A percentile compares a stretch with the other conserved stretches of the same genome.
phyloP scores from a whole-genome alignment of 2,329 filamentous ascomycete genomes.

The Penicillium rolfsii region DNA sequence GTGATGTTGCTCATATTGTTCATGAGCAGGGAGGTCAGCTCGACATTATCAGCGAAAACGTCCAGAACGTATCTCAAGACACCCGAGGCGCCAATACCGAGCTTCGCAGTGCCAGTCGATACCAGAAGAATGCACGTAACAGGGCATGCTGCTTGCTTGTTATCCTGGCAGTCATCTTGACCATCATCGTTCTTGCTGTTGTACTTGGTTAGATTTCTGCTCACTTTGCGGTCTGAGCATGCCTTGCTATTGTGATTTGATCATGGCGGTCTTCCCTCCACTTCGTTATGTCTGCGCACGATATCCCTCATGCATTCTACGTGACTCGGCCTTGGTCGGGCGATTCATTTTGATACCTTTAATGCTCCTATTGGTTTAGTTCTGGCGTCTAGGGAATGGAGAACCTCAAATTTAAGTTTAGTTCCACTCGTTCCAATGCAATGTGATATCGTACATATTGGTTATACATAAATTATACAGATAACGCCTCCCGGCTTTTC shows the following conservation, averaged over 20 bases:
- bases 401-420: conserved; percentile 29
- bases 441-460: conserved; percentile 39
- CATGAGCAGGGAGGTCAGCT: conserved; percentile 89
- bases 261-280: conserved; percentile 15
- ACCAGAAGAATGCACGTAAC: conserved; percentile 93
- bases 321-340: conserved; percentile 12
- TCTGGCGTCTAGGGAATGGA: conserved; percentile 31
- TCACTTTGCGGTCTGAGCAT: conserved; percentile 25
- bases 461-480: conserved; percentile 43
- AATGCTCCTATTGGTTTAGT: conserved; percentile 13
- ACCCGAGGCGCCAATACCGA: conserved; percentile 85
- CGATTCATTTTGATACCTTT: conserved; percentile 16
- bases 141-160: conserved; percentile 92
- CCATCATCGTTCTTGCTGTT: conserved; percentile 86
- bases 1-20: conserved; percentile 97
- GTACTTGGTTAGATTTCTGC: conserved; percentile 64
- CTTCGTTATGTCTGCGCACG: conserved; percentile 31
- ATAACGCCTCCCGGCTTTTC: conserved; percentile 24
- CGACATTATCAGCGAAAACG: conserved; percentile 84
- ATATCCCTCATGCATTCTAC: conserved; percentile 40
- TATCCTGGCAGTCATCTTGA: conserved; percentile 84
- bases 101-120: conserved; percentile 79
- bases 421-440: conserved; percentile 22
- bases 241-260: conserved; percentile 14
- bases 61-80: conserved; percentile 78